Evolutionary conservation across 192 early-diverging fungal genomes (phyloP), one percentile per base, ranked within the genome.

Genomic region (Spizellomyces punctatus): DNA sequence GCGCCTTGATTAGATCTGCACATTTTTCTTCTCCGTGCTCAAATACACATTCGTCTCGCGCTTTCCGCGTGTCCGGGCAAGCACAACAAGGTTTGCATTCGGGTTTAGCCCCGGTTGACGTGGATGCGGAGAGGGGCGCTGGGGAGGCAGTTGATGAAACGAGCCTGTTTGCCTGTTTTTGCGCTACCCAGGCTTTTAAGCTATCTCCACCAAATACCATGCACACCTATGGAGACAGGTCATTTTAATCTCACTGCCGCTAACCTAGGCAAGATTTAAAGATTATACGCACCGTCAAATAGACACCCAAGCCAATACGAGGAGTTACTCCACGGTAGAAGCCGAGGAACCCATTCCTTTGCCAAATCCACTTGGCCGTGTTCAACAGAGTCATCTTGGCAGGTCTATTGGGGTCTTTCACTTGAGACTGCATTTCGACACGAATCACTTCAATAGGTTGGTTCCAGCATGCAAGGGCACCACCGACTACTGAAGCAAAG

Each of bases 381-480:
- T 84, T 83, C 36, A 81, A 80, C 63, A 98, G 92, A 54, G 92
- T 91, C 87, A 96, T 83, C 69, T 98, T 96, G 63, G 92, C 89
- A 19, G 96, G 96, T 27, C 96, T 88, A 47, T 90, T 93, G 12
- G 74, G 89, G 5, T 87, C 84, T 83, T 96, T 95, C 48, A 94
- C 84, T 79, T 96, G 94, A 57, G 86, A 89, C 85, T 98, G 96
- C 96, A 98, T 98, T 71, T 98, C 94, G 14, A 98, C 94, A 67
- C 96, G 91, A 63, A 98, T 97, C 45, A 98, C 96, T 76, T 98
- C 96, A 67, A 98, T 92, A 21, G 96, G 96, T 77, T 98, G 96
- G 76, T 98, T 98, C 96, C 96, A 98, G 83, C 94, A 95, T 12
- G 89, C 90, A 56, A 96, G 78, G 17, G 91, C 94, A 65, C 96